Percentiles rank a stretch among this genome's conserved stretches.
phyloP scores from a whole-genome alignment of 768 basidiomycete genomes.

The Lactifluus rugatus region DNA sequence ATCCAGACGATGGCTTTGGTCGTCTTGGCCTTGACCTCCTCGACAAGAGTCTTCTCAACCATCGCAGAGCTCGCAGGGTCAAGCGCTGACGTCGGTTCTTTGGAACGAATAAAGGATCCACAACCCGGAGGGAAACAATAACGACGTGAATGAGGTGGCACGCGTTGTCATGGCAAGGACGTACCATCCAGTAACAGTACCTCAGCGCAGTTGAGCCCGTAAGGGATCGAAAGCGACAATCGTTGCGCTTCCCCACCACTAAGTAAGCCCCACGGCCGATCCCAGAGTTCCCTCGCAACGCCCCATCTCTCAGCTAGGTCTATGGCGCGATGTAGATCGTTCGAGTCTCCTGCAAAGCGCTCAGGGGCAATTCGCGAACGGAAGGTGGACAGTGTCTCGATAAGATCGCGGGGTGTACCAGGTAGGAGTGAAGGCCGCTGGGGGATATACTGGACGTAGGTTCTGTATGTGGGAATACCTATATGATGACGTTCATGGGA shows the following conservation, averaged over 20 bases:
- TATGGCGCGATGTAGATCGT: constrained; percentile 26
- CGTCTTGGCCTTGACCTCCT: constrained; percentile 41
- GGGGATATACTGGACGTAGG: constrained; percentile 75
- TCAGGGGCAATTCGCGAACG: constrained; percentile 30
- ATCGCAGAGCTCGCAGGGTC: constrained; percentile 54
- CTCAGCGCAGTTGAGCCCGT: constrained; percentile 68
- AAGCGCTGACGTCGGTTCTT: constrained; percentile 87
- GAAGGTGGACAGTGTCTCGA: constrained; percentile 47
- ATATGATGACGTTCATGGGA: constrained; percentile 3
- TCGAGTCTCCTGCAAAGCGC: constrained; percentile 16
- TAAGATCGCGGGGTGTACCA: constrained; percentile 67
- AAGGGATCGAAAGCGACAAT: constrained; percentile 65
- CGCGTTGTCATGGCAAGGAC: neutral
- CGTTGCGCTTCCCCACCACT: constrained; percentile 86
- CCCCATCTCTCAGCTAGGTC: constrained; percentile 58
- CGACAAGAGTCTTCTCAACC: constrained; percentile 55
- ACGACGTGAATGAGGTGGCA: neutral
- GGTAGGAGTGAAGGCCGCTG: constrained; percentile 83
- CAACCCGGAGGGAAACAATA: neutral
- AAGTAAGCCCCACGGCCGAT: constrained; percentile 65
- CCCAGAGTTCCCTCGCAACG: constrained; percentile 61
- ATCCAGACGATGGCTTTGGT: constrained; percentile 80
- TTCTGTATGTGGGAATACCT: constrained; percentile 75
- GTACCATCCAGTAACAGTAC: constrained; percentile 71
- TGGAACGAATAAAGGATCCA: neutral